phyloP scores from a whole-genome alignment of 176 grass and related monocot genomes.

The Saccharum officinarum region DNA sequence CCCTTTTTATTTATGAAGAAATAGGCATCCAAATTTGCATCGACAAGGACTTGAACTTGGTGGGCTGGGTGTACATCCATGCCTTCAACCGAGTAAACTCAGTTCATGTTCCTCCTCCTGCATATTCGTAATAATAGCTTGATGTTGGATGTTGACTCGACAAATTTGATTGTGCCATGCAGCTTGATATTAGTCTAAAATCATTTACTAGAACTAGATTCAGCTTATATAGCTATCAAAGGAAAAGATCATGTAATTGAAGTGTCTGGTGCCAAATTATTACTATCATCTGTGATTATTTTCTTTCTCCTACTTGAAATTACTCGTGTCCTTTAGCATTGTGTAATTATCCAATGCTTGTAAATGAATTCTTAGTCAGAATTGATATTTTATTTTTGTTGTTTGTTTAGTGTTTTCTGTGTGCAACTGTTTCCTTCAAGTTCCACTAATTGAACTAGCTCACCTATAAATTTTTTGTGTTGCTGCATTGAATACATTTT shows the following conservation, averaged over 20 bases:
- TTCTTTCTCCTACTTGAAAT: not conserved
- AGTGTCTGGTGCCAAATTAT: not conserved
- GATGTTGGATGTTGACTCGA: not conserved
- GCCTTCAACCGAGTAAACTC: not conserved
- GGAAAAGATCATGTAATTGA: not conserved
- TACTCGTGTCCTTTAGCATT: not conserved
- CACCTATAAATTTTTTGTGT: not conserved
- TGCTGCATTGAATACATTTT: slow-evolving; percentile 1
- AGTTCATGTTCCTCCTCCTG: not conserved
- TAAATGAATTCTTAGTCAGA: not conserved
- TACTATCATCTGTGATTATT: not conserved
- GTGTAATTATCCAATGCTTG: not conserved
- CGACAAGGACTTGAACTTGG: not conserved
- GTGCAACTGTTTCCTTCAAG: not conserved
- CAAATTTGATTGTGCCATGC: not conserved
- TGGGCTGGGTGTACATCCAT: not conserved
- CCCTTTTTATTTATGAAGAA: not conserved
- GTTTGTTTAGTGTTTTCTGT: not conserved
- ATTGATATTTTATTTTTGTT: slow-evolving; percentile 16
- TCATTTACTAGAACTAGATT: not conserved
- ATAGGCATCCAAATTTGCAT: not conserved
- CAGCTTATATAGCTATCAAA: not conserved
- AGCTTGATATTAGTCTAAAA: not conserved
- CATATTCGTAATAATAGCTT: not conserved
- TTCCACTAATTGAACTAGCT: not conserved